These are phyloP conservation scores for Eragrostis nindensis DNA, from an alignment of 176 grass and related monocot species.

Conservation along the genomic window DNA sequence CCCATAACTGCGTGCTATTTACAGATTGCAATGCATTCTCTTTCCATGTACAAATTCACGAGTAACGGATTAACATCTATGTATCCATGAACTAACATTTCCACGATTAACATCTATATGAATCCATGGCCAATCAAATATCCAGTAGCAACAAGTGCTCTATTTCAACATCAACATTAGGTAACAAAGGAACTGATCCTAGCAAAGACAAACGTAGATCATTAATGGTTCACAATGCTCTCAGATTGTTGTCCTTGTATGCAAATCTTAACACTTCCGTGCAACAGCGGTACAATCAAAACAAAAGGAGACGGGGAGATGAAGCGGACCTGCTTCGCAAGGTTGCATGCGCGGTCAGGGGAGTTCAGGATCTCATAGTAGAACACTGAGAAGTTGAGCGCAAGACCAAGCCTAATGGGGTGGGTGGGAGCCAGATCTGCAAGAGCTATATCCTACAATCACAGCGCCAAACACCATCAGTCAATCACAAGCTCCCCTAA, in stretches of 20 bases:
- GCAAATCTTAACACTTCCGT: not conserved
- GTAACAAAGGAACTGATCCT: not conserved
- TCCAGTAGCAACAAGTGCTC: not conserved
- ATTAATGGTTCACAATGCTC: not conserved
- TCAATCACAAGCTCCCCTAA: not conserved
- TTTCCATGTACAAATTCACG: no score
- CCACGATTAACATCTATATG: no score
- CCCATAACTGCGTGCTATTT: not conserved
- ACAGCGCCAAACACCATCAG: not conserved
- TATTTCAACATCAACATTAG: not conserved
- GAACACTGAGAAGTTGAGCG: conserved; percentile 91
- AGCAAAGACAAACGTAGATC: not conserved
- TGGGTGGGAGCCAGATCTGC: conserved; percentile 81
- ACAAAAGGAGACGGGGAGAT: not conserved
- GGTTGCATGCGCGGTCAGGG: conserved; percentile 78
- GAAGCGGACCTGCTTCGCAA: conserved; percentile 70
- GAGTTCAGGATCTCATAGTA: conserved; percentile 95
- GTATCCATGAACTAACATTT: no score
- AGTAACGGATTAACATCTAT: no score
- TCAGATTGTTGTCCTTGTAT: not conserved
- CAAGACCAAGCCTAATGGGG: conserved; percentile 89
- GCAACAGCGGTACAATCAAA: not conserved
- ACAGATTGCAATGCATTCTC: no score
- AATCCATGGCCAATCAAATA: not conserved
- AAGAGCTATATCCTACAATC: conserved; percentile 71